Evolutionary conservation across 1,284 basidiomycete species (phyloP).

Genomic region (Phellopilus nigrolimitatus): DNA sequence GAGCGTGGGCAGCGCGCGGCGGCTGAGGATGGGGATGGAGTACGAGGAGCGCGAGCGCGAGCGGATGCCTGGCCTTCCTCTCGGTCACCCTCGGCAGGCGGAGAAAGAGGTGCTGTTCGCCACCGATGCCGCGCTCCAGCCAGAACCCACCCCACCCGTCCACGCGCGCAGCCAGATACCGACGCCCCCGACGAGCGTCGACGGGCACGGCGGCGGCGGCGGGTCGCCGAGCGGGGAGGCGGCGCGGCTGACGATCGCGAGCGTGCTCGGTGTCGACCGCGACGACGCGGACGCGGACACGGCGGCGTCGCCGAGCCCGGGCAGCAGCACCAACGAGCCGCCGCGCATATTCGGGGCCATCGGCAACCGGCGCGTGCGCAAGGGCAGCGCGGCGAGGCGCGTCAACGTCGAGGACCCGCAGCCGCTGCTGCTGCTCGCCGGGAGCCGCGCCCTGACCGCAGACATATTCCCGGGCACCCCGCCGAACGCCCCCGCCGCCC

Average conservation of each 20-base stretch:
- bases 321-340: too few relatives aligned
- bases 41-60: neutral
- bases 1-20: neutral
- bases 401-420: too few relatives aligned
- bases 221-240: too few relatives aligned
- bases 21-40: neutral
- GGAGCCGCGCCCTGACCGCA: too few relatives aligned
- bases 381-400: too few relatives aligned
- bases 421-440: too few relatives aligned
- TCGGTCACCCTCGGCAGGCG: neutral
- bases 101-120: neutral
- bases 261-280: neutral
- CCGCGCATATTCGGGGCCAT: too few relatives aligned
- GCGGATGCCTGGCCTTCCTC: neutral
- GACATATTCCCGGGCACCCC: too few relatives aligned
- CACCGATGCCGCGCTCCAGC: neutral
- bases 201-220: too few relatives aligned
- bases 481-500: neutral
- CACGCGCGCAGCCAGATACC: too few relatives aligned
- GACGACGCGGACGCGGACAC: neutral
- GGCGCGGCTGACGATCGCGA: slow-evolving; percentile 5
- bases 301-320: neutral
- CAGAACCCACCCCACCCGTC: neutral
- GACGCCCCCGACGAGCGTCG: too few relatives aligned
- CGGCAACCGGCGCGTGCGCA: too few relatives aligned